These are phyloP conservation scores for Colletotrichum sp. DNA, from an alignment of 2,329 filamentous ascomycete genomes.

Conservation along the genomic window DNA sequence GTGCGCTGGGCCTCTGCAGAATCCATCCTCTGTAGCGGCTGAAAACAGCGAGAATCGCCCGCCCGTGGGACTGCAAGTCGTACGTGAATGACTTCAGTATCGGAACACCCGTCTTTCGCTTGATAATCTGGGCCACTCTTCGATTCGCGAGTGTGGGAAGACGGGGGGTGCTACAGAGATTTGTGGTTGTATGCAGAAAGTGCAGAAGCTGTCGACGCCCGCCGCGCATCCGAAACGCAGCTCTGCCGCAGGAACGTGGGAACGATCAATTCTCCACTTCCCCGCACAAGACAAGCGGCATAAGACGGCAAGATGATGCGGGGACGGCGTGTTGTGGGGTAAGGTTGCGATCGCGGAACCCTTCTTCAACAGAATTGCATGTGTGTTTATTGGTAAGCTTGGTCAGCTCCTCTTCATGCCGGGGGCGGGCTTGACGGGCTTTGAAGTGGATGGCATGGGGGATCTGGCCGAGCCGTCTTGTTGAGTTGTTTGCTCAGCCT, in stretches of 20 bases:
- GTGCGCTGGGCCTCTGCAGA: conserved; percentile 8
- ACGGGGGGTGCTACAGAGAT: not conserved
- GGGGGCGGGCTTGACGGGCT: not conserved
- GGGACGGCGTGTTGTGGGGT: conserved; percentile 4
- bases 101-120: not conserved
- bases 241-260: conserved; percentile 4
- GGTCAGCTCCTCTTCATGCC: not conserved
- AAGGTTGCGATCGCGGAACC: not conserved
- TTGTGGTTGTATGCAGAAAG: not conserved
- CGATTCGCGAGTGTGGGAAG: not conserved
- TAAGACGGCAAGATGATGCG: conserved; percentile 6
- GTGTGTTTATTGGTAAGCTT: not conserved
- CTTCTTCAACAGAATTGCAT: not conserved
- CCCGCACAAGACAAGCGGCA: conserved; percentile 3
- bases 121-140: not conserved
- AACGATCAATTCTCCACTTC: conserved; percentile 8
- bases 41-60: not conserved
- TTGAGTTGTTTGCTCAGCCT: not conserved
- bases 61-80: not conserved
- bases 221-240: conserved; percentile 9
- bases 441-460: not conserved
- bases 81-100: not conserved
- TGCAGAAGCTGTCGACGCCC: not conserved
- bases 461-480: not conserved
- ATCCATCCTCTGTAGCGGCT: not conserved